Evolutionary conservation across 192 early-diverging fungal genomes (phyloP).

Genomic region (Geranomyces michiganensis): DNA sequence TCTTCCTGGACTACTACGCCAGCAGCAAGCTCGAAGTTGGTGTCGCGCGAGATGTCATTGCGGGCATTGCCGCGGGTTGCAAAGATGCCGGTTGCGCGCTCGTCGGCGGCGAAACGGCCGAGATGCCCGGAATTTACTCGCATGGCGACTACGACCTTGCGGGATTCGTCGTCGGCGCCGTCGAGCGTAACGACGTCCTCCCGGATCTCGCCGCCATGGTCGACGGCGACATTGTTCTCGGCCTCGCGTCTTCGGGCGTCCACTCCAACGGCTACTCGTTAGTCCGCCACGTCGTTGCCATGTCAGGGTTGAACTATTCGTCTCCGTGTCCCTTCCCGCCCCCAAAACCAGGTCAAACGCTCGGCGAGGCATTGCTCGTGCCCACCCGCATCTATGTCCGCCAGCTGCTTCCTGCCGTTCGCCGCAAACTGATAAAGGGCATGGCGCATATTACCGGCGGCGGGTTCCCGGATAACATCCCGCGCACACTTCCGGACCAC

Average conservation of each 20-base stretch:
- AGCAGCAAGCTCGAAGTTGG: constrained; percentile 91
- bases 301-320: constrained; percentile 71
- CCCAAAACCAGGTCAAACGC: constrained; percentile 44
- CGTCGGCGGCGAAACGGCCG: constrained; percentile 98
- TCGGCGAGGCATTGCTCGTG: constrained; percentile 86
- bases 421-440: constrained; percentile 79
- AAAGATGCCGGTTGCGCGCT: constrained; percentile 87
- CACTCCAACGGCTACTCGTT: constrained; percentile 99
- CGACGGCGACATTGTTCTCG: constrained; percentile 84
- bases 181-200: constrained; percentile 86
- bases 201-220: constrained; percentile 78
- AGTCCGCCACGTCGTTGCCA: constrained; percentile 81
- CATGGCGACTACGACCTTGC: constrained; percentile 82
- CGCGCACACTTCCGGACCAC: constrained; percentile 85
- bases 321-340: constrained; percentile 83
- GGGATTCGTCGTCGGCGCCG: constrained; percentile 96
- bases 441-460: constrained; percentile 99
- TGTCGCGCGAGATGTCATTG: constrained; percentile 87
- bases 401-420: constrained; percentile 82
- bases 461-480: constrained; percentile 98
- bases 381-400: constrained; percentile 98
- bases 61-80: constrained; percentile 94
- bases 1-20: constrained; percentile 99
- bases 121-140: constrained; percentile 97
- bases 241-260: constrained; percentile 92